Conservation (phyloP, 352 stramenopile species). For the Globisporangium uncinulatum region DNA sequence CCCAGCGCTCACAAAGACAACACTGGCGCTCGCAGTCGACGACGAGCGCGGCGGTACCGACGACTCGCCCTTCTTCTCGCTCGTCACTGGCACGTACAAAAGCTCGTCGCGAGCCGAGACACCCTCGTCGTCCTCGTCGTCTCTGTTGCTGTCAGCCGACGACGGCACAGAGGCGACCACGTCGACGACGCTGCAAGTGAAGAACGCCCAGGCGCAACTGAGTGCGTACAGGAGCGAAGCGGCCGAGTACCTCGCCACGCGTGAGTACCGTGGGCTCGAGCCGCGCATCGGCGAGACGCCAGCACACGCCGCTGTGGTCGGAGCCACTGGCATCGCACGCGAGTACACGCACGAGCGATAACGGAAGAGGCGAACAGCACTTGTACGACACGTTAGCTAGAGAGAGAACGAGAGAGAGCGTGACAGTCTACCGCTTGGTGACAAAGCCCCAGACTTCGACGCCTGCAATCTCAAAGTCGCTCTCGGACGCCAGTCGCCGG, state of each 20-base stretch:
- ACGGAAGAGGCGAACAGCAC: too few species aligned
- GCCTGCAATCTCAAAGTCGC: conserved; percentile 48
- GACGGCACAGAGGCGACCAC: conserved; percentile 17
- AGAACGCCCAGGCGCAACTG: conserved; percentile 50
- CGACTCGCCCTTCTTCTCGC: conserved; percentile 80
- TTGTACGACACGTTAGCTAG: neutral
- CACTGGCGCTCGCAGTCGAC: conserved; percentile 24
- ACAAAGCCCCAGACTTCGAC: conserved; percentile 73
- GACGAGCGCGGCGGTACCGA: conserved; percentile 19
- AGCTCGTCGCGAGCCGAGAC: conserved; percentile 17
- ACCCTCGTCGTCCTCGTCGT: neutral
- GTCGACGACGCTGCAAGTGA: conserved; percentile 44
- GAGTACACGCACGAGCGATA: conserved; percentile 62
- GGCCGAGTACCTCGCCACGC: conserved; percentile 58
- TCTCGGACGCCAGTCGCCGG: conserved; percentile 35
- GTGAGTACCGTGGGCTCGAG: conserved; percentile 80
- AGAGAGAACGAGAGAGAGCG: neutral
- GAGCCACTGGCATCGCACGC: conserved; percentile 66
- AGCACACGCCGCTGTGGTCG: conserved; percentile 69
- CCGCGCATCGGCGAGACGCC: conserved; percentile 72
- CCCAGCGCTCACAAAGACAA: conserved; percentile 38
- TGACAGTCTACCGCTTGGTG: conserved; percentile 28
- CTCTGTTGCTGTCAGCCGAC: neutral
- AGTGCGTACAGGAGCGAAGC: conserved; percentile 65
- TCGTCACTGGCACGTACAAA: conserved; percentile 75